These are phyloP conservation scores for Malus hybrid DNA, from an alignment of 331 rosid species.

Conservation along the genomic window DNA sequence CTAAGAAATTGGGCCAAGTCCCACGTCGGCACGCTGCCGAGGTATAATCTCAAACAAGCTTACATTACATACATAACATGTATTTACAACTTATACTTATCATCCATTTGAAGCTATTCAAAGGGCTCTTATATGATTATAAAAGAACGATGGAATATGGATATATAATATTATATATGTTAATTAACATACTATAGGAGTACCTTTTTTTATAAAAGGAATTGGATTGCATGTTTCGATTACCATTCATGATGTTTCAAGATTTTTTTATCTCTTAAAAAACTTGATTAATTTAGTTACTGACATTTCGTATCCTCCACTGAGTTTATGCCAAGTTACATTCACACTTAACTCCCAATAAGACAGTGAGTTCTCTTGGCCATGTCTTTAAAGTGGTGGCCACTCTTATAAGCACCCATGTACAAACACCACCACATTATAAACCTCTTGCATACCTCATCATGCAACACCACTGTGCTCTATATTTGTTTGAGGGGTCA, in stretches of 20 bases:
- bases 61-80: too few species aligned
- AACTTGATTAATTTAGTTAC: not conserved
- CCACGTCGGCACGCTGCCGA: too few species aligned
- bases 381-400: conserved; percentile 13
- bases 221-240: not conserved
- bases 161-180: not conserved
- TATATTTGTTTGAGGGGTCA: not conserved
- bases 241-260: not conserved
- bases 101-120: not conserved
- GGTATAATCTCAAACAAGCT: too few species aligned
- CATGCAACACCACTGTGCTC: conserved; percentile 3
- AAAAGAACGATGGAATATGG: not conserved
- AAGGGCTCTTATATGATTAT: not conserved
- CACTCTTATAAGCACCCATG: conserved; percentile 16
- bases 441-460: conserved; percentile 4
- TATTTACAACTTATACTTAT: too few species aligned
- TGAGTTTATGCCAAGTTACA: not conserved
- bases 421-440: not conserved
- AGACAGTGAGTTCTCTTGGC: conserved; percentile 7
- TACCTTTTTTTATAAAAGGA: not conserved
- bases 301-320: not conserved
- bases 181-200: not conserved
- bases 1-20: too few species aligned
- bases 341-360: not conserved
- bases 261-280: not conserved